Base-by-base conservation (phyloP, 2,329 filamentous ascomycete species). In the Pseudogymnoascus sp. region DNA sequence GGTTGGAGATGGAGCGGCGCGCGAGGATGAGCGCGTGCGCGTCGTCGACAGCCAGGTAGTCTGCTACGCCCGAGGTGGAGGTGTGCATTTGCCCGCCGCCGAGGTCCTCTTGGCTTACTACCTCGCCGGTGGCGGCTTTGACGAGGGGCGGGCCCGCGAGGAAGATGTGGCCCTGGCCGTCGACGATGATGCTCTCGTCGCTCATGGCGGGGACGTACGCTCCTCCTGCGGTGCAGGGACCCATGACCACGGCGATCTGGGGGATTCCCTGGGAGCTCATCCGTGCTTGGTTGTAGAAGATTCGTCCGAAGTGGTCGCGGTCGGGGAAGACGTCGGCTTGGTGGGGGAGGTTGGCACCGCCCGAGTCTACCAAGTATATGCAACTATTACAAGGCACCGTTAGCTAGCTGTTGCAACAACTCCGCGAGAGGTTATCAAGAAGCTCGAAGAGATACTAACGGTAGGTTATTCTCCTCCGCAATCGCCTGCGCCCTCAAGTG, bases 141-240 rank as follows among this genome's bases (percentile, higher is more conserved):
- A 99, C 94, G 0, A 99, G 81, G 0, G 94, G 93, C 16, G 93
- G 93, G 0, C 93, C 94, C 0, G 93, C 93, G 1, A 99, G 84
- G 79, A 97, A 99, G 73, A 99, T 96, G 68, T 96, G 92, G n/a
- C 93, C 93, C 74, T 97, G 92, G 60, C 92, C 89, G 71, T 91
- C 86, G 39, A 97, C 94, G 67, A 99, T 97, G 75, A 99, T 97
- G 72, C 86, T 92, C 80, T 97, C 94, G 73, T 97, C 94, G 64
- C 90, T 93, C 93, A 99, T 97, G 70, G 91, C 91, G 9, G 93
- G 93, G 9, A 97, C 92, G 73, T 99, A 97, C 23, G 93, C 93
- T 58, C 93, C 93, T 60, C 93, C 93, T 1, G 93, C 93, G 0
- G 94, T 99, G 77, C 94, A 99, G 45, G 93, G 90, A 0, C 93